phyloP scores from a whole-genome alignment of 2,329 filamentous ascomycete genomes.

The Penicillium sp. region DNA sequence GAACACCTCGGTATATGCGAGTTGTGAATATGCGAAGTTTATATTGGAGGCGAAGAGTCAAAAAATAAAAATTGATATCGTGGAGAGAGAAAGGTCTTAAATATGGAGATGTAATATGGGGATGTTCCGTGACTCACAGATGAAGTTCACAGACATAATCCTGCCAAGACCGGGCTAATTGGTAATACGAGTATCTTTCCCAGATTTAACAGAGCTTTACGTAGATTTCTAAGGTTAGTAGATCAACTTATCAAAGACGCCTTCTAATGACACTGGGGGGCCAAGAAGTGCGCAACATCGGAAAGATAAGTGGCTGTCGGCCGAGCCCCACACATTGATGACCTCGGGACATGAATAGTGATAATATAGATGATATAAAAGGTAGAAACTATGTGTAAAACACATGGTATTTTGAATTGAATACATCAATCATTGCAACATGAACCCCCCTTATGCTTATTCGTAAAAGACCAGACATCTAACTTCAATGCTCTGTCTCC shows the following conservation, averaged over 20 bases:
- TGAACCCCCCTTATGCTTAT: constrained; percentile 26
- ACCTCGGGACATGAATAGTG: neutral
- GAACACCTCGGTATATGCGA: neutral
- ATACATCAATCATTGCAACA: neutral
- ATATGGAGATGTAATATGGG: neutral
- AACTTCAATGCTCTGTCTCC: constrained; percentile 64
- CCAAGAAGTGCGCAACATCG: neutral
- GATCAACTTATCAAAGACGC: neutral
- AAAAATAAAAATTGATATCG: neutral
- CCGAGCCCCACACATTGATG: neutral
- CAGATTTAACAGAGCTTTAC: neutral
- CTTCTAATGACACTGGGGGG: neutral
- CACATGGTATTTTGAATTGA: neutral
- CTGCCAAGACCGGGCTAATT: neutral
- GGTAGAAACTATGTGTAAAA: neutral
- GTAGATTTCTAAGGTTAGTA: neutral
- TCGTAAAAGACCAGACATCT: constrained; percentile 64
- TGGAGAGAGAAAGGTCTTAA: neutral
- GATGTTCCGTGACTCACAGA: neutral
- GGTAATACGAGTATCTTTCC: neutral
- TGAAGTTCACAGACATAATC: neutral
- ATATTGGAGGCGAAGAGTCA: neutral
- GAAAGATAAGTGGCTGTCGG: neutral
- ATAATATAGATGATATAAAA: neutral
- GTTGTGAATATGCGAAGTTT: neutral